Evolutionary conservation across 2,329 filamentous ascomycete species (phyloP), one percentile per base, ranked within the genome.

Genomic region (Cercospora sp.): DNA sequence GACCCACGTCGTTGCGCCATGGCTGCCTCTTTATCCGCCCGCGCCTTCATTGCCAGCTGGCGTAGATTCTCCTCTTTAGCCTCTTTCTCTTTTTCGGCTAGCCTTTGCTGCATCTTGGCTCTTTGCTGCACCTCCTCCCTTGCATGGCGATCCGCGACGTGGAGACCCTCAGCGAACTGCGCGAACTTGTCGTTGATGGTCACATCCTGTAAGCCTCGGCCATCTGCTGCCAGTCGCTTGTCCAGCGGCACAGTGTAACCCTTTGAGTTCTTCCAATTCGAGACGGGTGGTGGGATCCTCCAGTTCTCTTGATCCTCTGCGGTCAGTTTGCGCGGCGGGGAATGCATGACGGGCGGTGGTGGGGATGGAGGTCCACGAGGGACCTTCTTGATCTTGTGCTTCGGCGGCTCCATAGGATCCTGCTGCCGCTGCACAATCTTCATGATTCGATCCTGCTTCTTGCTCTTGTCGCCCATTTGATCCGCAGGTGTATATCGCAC

Each of bases 221-320:
- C 95, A 79, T 98, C 94, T 8, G 95, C 94, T 18, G 95, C 95
- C 73, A 99, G 82, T 77, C 95, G 90, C 84, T 99, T 99, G 79
- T 99, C 95, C 62, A 99, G 81, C 0, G 95, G 93, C 0, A 99
- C 92, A 0, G 95, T 99, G 78, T 97, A 99, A 75, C 95, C 95
- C 83, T 98, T 98, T 0, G 94, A 92, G 79, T 99, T 99, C 87
- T 99, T 99, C 95, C 95, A 99, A 80, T 98, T 98, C 20, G 92
- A 97, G 1, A 99, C 90, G 0, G 94, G 92, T 2, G 94, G 93
- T 0, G 90, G 90, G 33, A 92, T 97, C 76, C 90, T 93, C 95
- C 95, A 99, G 68, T 92, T 92, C 79, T 98, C 95, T 80, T 98
- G 94, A 75, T 99, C 95, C 79, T 97, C 94, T 5, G 94, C 95